phyloP scores from a whole-genome alignment of 1,284 basidiomycete species.

The Apiotrichum domesticum region DNA sequence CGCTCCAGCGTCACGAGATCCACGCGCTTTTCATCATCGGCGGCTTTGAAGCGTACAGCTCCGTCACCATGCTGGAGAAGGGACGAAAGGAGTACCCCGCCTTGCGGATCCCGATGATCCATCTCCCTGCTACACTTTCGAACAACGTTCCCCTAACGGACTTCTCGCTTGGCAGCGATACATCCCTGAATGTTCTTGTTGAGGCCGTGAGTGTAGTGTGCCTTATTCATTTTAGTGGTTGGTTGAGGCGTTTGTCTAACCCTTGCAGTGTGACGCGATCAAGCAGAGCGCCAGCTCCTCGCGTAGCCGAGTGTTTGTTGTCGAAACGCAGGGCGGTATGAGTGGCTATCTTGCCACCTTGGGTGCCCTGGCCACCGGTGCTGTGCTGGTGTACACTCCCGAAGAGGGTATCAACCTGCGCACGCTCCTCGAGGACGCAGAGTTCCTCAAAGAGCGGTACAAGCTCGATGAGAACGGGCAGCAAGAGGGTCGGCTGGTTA shows the following conservation, averaged over 20 bases:
- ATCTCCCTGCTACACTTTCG: constrained; percentile 89
- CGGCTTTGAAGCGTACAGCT: constrained; percentile 89
- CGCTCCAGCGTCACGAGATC: constrained; percentile 80
- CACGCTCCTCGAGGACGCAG: constrained; percentile 74
- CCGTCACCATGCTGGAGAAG: constrained; percentile 71
- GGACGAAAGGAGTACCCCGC: constrained; percentile 76
- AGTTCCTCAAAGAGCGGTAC: constrained; percentile 83
- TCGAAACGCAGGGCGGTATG: constrained; percentile 95
- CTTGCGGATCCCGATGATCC: constrained; percentile 88
- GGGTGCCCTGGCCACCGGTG: constrained; percentile 89
- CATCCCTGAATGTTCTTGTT: constrained; percentile 92
- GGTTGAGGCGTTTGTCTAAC: too few relatives aligned
- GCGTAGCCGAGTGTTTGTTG: constrained; percentile 91
- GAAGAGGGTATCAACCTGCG: constrained; percentile 82
- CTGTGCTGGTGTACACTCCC: constrained; percentile 88
- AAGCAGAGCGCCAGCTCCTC: constrained; percentile 96
- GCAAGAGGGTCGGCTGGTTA: constrained; percentile 85
- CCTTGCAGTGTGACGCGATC: constrained; percentile 73
- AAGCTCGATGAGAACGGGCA: constrained; percentile 79
- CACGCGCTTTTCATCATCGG: constrained; percentile 85
- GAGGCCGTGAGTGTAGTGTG: constrained; percentile 53
- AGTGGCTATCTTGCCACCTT: constrained; percentile 94
- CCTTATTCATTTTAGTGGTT: too few relatives aligned
- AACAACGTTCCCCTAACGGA: constrained; percentile 98
- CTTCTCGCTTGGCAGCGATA: constrained; percentile 90